Evolutionary conservation across 2,329 filamentous ascomycete genomes (phyloP).

Genomic region (Alternaria sp.): DNA sequence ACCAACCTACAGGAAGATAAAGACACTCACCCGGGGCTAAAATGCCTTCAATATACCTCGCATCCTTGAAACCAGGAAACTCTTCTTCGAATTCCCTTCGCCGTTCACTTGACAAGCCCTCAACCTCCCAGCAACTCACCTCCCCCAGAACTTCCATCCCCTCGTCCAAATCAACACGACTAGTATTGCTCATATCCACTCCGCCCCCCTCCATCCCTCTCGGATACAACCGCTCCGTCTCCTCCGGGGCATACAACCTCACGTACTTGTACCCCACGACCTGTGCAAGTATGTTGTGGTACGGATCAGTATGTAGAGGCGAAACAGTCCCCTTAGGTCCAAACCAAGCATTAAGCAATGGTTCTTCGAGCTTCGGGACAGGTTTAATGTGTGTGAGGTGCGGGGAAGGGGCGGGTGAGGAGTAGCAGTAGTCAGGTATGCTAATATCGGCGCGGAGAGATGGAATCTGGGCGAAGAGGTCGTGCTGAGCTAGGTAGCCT

Average conservation of each 20-base stretch:
- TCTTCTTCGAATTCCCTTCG: conserved; percentile 32
- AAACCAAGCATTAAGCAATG: conserved; percentile 90
- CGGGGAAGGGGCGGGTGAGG: conserved; percentile 58
- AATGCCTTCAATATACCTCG: conserved; percentile 78
- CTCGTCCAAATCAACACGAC: conserved; percentile 75
- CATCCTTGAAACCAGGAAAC: conserved; percentile 65
- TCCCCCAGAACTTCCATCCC: conserved; percentile 63
- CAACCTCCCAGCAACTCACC: conserved; percentile 27
- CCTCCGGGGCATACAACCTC: conserved; percentile 80
- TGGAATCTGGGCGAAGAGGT: conserved; percentile 85
- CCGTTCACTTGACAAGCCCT: not conserved
- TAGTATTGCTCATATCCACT: conserved; percentile 94
- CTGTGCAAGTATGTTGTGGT: conserved; percentile 91
- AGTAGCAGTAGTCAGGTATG: conserved; percentile 87
- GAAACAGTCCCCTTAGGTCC: conserved; percentile 89
- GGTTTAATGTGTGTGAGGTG: conserved; percentile 28
- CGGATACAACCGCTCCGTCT: conserved; percentile 66
- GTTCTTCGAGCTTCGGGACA: conserved; percentile 56
- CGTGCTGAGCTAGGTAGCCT: conserved; percentile 92
- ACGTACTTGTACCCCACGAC: conserved; percentile 92
- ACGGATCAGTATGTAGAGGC: conserved; percentile 91
- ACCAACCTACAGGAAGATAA: conserved; percentile 95
- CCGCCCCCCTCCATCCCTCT: conserved; percentile 69
- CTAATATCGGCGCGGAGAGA: conserved; percentile 76
- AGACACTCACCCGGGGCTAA: conserved; percentile 83